A percentile compares a stretch with the other conserved stretches of the same genome.
Conservation (phyloP, 768 basidiomycete genomes). For the Xerocomellus chrysenteron region DNA sequence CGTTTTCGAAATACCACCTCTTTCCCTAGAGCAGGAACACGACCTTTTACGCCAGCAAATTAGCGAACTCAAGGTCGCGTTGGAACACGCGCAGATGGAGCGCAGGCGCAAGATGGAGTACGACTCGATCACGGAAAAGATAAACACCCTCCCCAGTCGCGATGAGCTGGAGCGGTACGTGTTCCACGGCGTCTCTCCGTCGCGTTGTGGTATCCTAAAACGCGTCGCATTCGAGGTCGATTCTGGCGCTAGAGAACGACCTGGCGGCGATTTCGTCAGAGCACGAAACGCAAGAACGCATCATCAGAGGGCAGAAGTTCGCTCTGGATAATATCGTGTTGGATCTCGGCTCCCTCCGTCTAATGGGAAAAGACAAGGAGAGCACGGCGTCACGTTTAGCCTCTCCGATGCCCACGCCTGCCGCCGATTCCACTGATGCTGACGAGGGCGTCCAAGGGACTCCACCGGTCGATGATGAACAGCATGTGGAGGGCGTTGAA, state of each 20-base stretch:
- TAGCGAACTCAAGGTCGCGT: conserved; percentile 67
- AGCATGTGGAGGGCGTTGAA: conserved; percentile 38
- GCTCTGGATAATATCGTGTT: conserved; percentile 65
- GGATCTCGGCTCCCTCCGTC: conserved; percentile 59
- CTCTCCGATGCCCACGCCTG: conserved; percentile 49
- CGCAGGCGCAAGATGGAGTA: conserved; percentile 84
- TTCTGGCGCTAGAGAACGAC: conserved; percentile 70
- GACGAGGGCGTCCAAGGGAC: conserved; percentile 25
- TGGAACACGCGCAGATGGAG: conserved; percentile 77
- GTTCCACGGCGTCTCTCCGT: not conserved
- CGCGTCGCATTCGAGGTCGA: conserved; percentile 48
- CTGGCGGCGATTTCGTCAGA: conserved; percentile 73
- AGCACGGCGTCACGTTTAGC: conserved; percentile 39
- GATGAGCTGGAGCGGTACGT: conserved; percentile 77
- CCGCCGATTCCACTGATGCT: conserved; percentile 37
- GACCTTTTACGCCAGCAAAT: conserved; percentile 67
- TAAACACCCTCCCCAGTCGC: conserved; percentile 72
- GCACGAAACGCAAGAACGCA: conserved; percentile 69
- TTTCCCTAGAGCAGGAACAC: conserved; percentile 63
- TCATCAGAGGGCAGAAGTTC: conserved; percentile 64
- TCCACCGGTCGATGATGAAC: conserved; percentile 32
- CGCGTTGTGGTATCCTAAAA: not conserved
- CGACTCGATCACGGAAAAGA: conserved; percentile 78
- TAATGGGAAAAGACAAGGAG: conserved; percentile 69
- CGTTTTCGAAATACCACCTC: not conserved